Base-by-base conservation (phyloP, 352 stramenopile genomes). In the Globisporangium acanthophoron region DNA sequence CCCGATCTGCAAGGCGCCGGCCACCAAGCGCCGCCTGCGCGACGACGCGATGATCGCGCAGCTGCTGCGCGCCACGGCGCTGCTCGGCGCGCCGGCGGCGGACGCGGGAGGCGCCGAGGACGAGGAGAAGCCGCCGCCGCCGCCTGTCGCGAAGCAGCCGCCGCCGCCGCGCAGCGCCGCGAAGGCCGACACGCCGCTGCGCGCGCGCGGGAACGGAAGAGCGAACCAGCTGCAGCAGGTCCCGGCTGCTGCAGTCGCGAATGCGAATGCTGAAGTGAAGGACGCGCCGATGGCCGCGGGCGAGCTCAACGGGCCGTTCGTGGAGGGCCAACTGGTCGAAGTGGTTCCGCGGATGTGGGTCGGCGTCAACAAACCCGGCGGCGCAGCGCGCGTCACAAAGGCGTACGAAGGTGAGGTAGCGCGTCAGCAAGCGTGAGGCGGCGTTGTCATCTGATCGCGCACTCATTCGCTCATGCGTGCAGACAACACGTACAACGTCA, bases 341-440 rank as follows among this genome's bases (percentile, higher is more conserved):
- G 88, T 97, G 16, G 71, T 77, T 33, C 70, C 84, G 31, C 78
- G 94, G 15, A 97, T 88, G 56, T 97, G 90, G 89, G 65, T 84
- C 5, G 94, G 94, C 0, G 87, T 97, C 27, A 98, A 98, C 75
- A 95, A 96, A 69, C 80, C 72, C 12, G 92, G 94, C 20, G 94
- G 94, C 12, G 75, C 90, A 1, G 94, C 74, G 11, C 78, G 81
- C 56, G 90, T 97, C 49, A 87, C 69, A 4, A 69, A 80, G 16
- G 64, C 87, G 20, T 66, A 94, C 50, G 64, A 40, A 9, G 65
- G 76, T 87, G 55, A 24, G 53, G 11, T 20, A n/a, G 6, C 9
- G 37, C 3, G 29, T 31, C 35, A 41, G 35, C 11, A 9, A 13
- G 39, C 4, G 35, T 16, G 29, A 12, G 18, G 24, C n/a, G 20